Conservation (phyloP, 352 stramenopile species). For the Detonula confervacea region DNA sequence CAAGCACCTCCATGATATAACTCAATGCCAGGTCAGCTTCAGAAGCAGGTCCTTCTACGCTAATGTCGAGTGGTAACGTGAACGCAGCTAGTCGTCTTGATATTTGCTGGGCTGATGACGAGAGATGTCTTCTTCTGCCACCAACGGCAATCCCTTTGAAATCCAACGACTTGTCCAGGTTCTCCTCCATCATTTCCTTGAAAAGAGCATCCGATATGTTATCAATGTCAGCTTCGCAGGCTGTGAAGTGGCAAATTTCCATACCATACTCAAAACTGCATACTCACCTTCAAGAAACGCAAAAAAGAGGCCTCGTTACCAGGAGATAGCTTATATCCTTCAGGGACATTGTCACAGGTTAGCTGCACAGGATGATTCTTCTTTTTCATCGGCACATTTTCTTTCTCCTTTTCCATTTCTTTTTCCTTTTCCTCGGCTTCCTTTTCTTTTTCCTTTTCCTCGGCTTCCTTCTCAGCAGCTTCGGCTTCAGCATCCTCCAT, state of each 20-base stretch:
- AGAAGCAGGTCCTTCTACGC: not conserved
- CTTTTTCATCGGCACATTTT: no score
- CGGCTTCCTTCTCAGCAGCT: no score
- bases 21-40: not conserved
- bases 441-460: no score
- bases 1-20: slow-evolving; percentile 3
- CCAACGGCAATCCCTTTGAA: not conserved
- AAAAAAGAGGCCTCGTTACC: not conserved
- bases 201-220: not conserved
- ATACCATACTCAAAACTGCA: not conserved
- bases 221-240: not conserved
- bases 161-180: not conserved
- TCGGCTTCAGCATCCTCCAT: no score
- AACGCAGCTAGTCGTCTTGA: not conserved
- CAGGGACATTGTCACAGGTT: no score
- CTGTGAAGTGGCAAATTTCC: not conserved
- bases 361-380: no score
- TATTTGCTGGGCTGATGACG: no score
- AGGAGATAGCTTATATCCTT: not conserved
- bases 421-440: no score
- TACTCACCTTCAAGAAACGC: not conserved
- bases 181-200: not conserved
- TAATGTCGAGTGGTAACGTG: not conserved
- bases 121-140: no score
- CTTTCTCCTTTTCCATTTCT: no score